These are phyloP conservation scores for Collybia mongolica DNA, from an alignment of 768 basidiomycete species.

Conservation along the genomic window DNA sequence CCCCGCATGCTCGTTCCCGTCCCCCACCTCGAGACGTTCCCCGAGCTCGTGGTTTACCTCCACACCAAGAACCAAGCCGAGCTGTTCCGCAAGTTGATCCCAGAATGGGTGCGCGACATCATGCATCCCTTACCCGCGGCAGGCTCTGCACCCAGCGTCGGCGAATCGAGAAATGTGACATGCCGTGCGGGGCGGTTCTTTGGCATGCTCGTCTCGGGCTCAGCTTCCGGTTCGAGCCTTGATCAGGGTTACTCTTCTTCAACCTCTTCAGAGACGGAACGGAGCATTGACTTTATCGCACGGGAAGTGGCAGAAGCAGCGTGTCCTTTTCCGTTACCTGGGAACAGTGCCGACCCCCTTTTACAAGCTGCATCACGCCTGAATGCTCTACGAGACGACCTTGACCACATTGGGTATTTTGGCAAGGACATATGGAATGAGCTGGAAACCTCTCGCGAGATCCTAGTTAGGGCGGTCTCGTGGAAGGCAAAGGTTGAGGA, in stretches of 20 bases:
- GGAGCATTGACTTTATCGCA: slow-evolving; percentile 20
- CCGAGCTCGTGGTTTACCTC: slow-evolving; percentile 32
- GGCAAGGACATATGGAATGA: slow-evolving; percentile 30
- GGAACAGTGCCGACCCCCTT: slow-evolving; percentile 17
- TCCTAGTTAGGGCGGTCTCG: slow-evolving; percentile 22
- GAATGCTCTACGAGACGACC: slow-evolving; percentile 31
- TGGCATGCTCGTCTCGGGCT: slow-evolving; percentile 3
- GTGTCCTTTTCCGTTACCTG: slow-evolving; percentile 4
- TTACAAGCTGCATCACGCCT: slow-evolving; percentile 20
- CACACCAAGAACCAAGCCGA: slow-evolving; percentile 38
- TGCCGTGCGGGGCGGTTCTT: slow-evolving; percentile 5
- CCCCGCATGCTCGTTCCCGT: slow-evolving; percentile 29
- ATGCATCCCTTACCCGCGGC: slow-evolving; percentile 30
- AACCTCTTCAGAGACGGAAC: slow-evolving; percentile 6
- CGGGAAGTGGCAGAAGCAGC: slow-evolving; percentile 25
- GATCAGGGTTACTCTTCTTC: slow-evolving; percentile 3
- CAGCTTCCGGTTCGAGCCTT: slow-evolving; percentile 1
- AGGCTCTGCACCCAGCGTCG: not conserved
- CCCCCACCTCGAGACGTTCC: slow-evolving; percentile 32
- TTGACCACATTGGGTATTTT: slow-evolving; percentile 32
- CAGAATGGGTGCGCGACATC: slow-evolving; percentile 35
- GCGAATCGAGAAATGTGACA: not conserved
- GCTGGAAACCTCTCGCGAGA: slow-evolving; percentile 21
- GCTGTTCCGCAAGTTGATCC: slow-evolving; percentile 32
- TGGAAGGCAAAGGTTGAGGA: slow-evolving; percentile 12